Evolutionary conservation across 108 stramenopile species (phyloP).

Genomic region (Cyclotella sp.): DNA sequence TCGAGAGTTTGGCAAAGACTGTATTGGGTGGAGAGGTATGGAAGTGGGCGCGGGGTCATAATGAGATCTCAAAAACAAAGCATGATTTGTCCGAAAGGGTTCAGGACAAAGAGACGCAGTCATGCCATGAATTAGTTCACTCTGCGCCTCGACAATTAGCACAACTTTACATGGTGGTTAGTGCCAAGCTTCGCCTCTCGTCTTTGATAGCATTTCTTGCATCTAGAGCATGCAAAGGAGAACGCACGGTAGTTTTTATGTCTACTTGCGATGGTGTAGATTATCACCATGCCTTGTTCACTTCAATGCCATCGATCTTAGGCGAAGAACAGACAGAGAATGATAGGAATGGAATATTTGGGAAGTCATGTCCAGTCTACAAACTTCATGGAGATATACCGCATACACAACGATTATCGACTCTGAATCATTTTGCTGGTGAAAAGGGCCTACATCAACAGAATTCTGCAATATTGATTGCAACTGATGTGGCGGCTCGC

Average conservation of each 20-base stretch:
- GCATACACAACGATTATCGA: conserved; percentile 73
- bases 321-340: conserved; percentile 21
- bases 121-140: conserved; percentile 53
- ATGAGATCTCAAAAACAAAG: neutral
- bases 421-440: conserved; percentile 63
- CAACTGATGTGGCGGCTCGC: conserved; percentile 95
- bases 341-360: conserved; percentile 63
- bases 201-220: conserved; percentile 89
- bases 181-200: conserved; percentile 88
- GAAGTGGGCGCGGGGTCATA: conserved; percentile 73
- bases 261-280: conserved; percentile 96
- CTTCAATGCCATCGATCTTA: conserved; percentile 61
- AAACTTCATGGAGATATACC: conserved; percentile 89
- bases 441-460: neutral
- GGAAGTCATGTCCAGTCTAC: conserved; percentile 60
- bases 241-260: conserved; percentile 93
- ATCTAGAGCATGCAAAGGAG: conserved; percentile 64
- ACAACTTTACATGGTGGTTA: conserved; percentile 90
- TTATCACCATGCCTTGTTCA: conserved; percentile 84
- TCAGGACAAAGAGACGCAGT: conserved; percentile 12
- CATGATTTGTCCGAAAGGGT: conserved; percentile 3
- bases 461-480: conserved; percentile 64
- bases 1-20: conserved; percentile 69
- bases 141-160: conserved; percentile 89
- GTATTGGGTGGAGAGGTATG: conserved; percentile 65